Evolutionary conservation across 1,284 basidiomycete genomes (phyloP).

Genomic region (Inonotus obliquus): DNA sequence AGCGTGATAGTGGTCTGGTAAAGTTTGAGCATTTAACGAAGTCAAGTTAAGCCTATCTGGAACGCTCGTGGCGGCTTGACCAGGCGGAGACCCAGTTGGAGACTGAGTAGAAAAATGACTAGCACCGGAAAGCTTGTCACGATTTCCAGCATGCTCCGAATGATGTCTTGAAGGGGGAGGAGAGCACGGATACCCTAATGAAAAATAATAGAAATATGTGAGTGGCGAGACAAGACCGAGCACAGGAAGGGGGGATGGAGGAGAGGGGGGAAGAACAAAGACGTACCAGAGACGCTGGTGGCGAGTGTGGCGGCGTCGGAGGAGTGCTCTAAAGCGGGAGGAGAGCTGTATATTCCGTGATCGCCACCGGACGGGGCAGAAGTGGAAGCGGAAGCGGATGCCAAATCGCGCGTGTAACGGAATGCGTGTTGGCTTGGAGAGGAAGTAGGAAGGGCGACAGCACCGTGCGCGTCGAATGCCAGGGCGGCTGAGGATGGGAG

Average conservation of each 20-base stretch:
- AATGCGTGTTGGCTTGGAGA: slow-evolving; percentile 1
- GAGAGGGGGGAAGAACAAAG: background rate
- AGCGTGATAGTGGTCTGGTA: slow-evolving; percentile 9
- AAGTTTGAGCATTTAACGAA: slow-evolving; percentile 5
- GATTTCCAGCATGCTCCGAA: slow-evolving; percentile 9
- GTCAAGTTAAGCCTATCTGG: slow-evolving; percentile 10
- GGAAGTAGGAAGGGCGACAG: background rate
- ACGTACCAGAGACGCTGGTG: slow-evolving; percentile 15
- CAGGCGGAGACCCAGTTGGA: slow-evolving; percentile 7
- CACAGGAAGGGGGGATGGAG: background rate
- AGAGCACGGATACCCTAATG: slow-evolving; percentile 18
- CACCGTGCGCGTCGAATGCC: slow-evolving; percentile 7
- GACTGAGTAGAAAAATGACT: slow-evolving; percentile 14
- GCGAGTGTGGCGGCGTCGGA: slow-evolving; percentile 15
- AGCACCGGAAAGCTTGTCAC: slow-evolving; percentile 9
- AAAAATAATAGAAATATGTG: background rate
- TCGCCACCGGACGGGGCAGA: slow-evolving; percentile 12
- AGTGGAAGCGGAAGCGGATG: background rate
- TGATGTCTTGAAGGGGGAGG: slow-evolving; percentile 20
- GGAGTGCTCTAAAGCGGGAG: slow-evolving; percentile 11
- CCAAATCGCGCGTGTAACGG: slow-evolving; percentile 8
- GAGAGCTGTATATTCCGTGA: background rate
- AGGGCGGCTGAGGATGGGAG: background rate
- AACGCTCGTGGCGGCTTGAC: slow-evolving; percentile 7
- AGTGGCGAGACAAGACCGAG: background rate